A percentile compares a stretch with the other conserved stretches of the same genome.
These are phyloP conservation scores for Hirschfeldia incana DNA, from an alignment of 345 rosid genomes.

Conservation along the genomic window DNA sequence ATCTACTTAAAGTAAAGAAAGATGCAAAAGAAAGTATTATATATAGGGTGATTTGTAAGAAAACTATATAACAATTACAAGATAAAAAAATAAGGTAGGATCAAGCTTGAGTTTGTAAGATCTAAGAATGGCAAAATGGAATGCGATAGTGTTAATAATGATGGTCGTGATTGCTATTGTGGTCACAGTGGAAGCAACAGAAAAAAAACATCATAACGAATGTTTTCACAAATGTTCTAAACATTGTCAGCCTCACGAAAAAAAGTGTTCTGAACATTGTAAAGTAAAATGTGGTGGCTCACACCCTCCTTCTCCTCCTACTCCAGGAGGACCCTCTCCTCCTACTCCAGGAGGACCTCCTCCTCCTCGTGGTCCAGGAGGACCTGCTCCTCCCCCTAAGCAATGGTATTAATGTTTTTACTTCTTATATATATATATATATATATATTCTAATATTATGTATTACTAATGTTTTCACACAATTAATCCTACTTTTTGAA, in stretches of 20 bases:
- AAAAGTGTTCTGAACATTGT: neutral
- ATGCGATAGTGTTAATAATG: conserved; percentile 6
- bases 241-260: neutral
- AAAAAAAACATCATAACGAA: neutral
- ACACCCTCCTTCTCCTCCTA: neutral
- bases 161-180: neutral
- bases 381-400: neutral
- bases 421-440: too few species aligned
- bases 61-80: neutral
- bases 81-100: neutral
- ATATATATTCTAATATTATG: too few species aligned
- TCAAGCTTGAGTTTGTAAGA: neutral
- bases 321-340: too few species aligned
- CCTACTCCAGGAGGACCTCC: too few species aligned
- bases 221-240: conserved; percentile 11
- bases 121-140: conserved; percentile 23
- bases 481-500: too few species aligned
- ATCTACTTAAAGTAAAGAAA: neutral
- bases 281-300: neutral
- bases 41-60: conserved; percentile 7
- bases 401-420: too few species aligned
- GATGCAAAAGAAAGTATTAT: neutral
- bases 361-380: neutral
- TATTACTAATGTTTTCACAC: too few species aligned
- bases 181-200: neutral